A percentile compares a stretch with the other conserved stretches of the same genome.
Evolutionary conservation across 495 filamentous ascomycete species (phyloP).

Genomic region (Staphylotrichum tortipilum): DNA sequence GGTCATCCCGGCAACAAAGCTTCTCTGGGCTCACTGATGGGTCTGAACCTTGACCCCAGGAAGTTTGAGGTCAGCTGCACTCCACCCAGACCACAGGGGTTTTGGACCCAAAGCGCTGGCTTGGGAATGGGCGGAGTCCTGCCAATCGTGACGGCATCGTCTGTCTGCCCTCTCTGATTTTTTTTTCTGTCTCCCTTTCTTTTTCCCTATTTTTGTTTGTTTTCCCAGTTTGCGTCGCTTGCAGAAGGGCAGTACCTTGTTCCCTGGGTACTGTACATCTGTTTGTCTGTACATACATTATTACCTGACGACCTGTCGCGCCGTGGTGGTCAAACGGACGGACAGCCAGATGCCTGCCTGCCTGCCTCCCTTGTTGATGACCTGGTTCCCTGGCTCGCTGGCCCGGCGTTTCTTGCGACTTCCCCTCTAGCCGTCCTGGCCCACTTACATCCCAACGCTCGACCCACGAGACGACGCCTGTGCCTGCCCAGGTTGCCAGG

Average conservation of each 20-base stretch:
- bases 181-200: not conserved
- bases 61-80: not conserved
- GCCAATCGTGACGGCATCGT: no score
- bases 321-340: no score
- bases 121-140: slow-evolving; percentile 1
- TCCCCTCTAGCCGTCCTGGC: not conserved
- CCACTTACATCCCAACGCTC: slow-evolving; percentile 16
- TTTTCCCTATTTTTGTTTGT: no score
- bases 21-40: no score
- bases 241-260: not conserved
- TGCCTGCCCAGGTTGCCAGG: no score
- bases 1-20: slow-evolving; percentile 16
- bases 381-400: slow-evolving; percentile 1
- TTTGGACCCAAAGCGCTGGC: not conserved
- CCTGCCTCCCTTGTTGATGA: not conserved
- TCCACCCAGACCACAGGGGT: slow-evolving; percentile 1
- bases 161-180: no score
- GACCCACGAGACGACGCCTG: no score
- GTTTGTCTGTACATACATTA: no score
- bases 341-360: no score
- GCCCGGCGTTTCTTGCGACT: not conserved
- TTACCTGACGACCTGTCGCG: no score
- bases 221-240: no score
- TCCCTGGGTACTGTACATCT: slow-evolving; percentile 11
- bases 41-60: no score